Conservation (phyloP, 805 yeast species). For the Candida chauliodis region DNA sequence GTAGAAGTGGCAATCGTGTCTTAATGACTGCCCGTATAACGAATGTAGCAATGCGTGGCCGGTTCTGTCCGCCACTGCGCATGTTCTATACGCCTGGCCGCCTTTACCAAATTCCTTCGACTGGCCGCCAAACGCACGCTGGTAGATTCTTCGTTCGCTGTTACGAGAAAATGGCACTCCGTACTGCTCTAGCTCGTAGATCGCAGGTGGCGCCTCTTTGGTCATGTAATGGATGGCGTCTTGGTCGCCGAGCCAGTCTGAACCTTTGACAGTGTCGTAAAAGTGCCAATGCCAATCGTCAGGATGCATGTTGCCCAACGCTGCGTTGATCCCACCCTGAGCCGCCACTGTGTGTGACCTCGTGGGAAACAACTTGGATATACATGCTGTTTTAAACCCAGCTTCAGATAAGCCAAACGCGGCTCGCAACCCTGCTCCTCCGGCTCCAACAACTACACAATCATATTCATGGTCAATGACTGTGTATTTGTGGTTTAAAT, state of each 20-base stretch:
- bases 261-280: conserved; percentile 99
- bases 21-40: conserved; percentile 90
- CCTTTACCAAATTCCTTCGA: conserved; percentile 93
- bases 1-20: conserved; percentile 97
- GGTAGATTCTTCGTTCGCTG: conserved; percentile 94
- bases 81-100: conserved; percentile 98
- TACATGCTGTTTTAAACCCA: conserved; percentile 96
- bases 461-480: conserved; percentile 97
- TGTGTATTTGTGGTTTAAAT: conserved; percentile 66
- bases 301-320: conserved; percentile 95
- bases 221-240: conserved; percentile 99
- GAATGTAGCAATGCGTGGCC: conserved; percentile 97
- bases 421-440: conserved; percentile 98
- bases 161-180: conserved; percentile 99
- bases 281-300: conserved; percentile 99
- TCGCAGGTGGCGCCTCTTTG: conserved; percentile 93
- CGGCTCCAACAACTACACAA: conserved; percentile 97
- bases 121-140: conserved; percentile 99
- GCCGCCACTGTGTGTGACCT: conserved; percentile 99
- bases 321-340: conserved; percentile 99
- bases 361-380: conserved; percentile 94
- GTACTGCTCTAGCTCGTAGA: conserved; percentile 94
- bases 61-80: conserved; percentile 99
- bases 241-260: conserved; percentile 99
- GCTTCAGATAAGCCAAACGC: conserved; percentile 97